Percentiles rank a stretch among this genome's conserved stretches.
phyloP scores from a whole-genome alignment of 306 rosid species.

The Cicer yamashitae region DNA sequence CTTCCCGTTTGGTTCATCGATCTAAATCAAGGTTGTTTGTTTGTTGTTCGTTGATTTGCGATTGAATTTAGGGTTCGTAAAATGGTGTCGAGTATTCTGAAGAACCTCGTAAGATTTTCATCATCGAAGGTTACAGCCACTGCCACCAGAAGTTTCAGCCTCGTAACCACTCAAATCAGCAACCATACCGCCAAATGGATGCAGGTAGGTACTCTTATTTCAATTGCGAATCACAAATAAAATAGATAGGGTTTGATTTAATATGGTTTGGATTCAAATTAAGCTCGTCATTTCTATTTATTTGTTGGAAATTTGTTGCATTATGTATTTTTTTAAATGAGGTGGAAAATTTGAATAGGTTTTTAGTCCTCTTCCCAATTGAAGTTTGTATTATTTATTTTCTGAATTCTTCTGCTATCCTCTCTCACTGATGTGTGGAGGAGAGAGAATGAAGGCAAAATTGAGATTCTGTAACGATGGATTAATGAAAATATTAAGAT shows the following conservation, averaged over 20 bases:
- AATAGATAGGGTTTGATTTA: background rate
- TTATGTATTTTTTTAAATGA: background rate
- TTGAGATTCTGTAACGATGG: background rate
- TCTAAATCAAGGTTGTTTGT: constrained; percentile 11
- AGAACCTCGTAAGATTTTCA: constrained; percentile 59
- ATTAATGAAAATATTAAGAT: background rate
- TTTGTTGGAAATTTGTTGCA: background rate
- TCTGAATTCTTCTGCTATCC: background rate
- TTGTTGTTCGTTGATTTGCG: constrained; percentile 4
- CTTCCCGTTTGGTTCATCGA: constrained; percentile 28
- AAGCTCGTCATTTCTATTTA: constrained; percentile 4
- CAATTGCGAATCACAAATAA: background rate
- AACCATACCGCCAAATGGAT: constrained; percentile 86
- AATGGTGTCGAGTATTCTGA: constrained; percentile 84
- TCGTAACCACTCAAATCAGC: constrained; percentile 62
- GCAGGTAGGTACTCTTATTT: constrained; percentile 74
- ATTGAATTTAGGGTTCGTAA: constrained; percentile 29
- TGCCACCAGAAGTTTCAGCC: constrained; percentile 60
- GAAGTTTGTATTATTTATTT: background rate
- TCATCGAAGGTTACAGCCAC: constrained; percentile 55
- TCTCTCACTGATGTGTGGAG: background rate
- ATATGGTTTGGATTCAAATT: constrained; percentile 28
- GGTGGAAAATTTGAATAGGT: background rate
- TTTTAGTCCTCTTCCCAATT: background rate
- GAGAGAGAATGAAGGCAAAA: background rate